Conservation (phyloP, 176 grass and related monocot genomes). For the Elymus sibiricus region DNA sequence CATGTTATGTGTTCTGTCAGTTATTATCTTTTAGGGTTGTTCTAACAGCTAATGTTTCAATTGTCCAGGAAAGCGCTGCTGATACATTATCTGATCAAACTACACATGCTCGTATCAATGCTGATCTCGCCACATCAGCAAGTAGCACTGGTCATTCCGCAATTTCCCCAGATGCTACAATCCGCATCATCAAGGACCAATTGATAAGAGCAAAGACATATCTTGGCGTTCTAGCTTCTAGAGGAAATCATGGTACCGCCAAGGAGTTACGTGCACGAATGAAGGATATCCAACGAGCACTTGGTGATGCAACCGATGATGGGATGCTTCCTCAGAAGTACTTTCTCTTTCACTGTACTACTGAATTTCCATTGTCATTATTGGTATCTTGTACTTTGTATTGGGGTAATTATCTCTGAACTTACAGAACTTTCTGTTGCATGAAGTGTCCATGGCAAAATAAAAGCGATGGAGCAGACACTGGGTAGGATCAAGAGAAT, state of each 20-base stretch:
- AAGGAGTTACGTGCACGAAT: conserved; percentile 65
- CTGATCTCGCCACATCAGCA: conserved; percentile 12
- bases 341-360: background rate
- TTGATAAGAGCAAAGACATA: conserved; percentile 71
- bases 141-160: conserved; percentile 15
- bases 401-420: background rate
- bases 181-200: conserved; percentile 66
- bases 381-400: background rate
- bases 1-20: background rate
- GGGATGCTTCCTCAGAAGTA: conserved; percentile 75
- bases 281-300: conserved; percentile 60
- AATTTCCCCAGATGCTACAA: conserved; percentile 44
- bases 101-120: conserved; percentile 16
- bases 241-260: conserved; percentile 61
- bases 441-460: conserved; percentile 59
- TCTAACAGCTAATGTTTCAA: conserved; percentile 22
- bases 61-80: conserved; percentile 40
- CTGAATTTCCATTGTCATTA: conserved; percentile 15
- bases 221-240: conserved; percentile 54
- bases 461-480: conserved; percentile 76
- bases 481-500: conserved; percentile 56
- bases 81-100: conserved; percentile 31
- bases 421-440: conserved; percentile 29
- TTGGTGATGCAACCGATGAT: conserved; percentile 59
- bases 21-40: background rate